These are phyloP conservation scores for Paracorniculantispora psalliotae DNA, from an alignment of 2,329 filamentous ascomycete genomes.

Conservation along the genomic window DNA sequence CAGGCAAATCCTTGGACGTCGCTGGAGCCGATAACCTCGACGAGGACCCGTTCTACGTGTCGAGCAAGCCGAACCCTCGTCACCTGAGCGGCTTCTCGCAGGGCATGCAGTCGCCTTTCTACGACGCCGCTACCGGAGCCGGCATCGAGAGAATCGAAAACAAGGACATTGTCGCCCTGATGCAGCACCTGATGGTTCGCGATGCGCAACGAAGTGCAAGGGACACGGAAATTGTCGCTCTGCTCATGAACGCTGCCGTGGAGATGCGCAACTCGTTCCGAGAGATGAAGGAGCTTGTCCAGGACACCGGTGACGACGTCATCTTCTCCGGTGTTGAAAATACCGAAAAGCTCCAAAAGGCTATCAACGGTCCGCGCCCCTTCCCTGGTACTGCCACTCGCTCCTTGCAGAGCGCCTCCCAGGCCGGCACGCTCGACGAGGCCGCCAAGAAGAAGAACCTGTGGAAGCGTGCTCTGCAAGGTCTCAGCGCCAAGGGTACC, in stretches of 20 bases:
- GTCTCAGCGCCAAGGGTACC: slow-evolving; percentile 78
- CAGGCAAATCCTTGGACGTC: slow-evolving; percentile 53
- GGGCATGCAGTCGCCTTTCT: slow-evolving; percentile 82
- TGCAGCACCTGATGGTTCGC: slow-evolving; percentile 97
- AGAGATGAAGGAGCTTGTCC: slow-evolving; percentile 88
- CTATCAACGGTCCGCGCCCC: slow-evolving; percentile 80
- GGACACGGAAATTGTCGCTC: slow-evolving; percentile 93
- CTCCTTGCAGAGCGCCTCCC: slow-evolving; percentile 52
- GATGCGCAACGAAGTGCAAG: slow-evolving; percentile 94
- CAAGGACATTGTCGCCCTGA: slow-evolving; percentile 92
- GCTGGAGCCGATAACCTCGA: slow-evolving; percentile 47
- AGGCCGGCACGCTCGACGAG: slow-evolving; percentile 52
- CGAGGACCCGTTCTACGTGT: slow-evolving; percentile 63
- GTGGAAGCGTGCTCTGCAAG: slow-evolving; percentile 91
- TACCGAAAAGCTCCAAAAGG: slow-evolving; percentile 78
- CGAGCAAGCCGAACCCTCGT: slow-evolving; percentile 52
- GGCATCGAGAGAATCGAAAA: slow-evolving; percentile 91
- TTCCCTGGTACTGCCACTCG: slow-evolving; percentile 64
- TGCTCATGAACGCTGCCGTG: slow-evolving; percentile 85
- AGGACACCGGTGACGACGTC: slow-evolving; percentile 75
- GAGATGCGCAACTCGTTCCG: slow-evolving; percentile 98
- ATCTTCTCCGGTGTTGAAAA: slow-evolving; percentile 85
- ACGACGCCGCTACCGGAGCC: slow-evolving; percentile 81
- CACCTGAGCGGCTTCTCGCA: slow-evolving; percentile 87
- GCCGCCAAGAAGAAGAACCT: slow-evolving; percentile 80